These are phyloP conservation scores for Umbelopsis ramanniana DNA, from an alignment of 192 early-diverging fungal genomes.

Conservation along the genomic window DNA sequence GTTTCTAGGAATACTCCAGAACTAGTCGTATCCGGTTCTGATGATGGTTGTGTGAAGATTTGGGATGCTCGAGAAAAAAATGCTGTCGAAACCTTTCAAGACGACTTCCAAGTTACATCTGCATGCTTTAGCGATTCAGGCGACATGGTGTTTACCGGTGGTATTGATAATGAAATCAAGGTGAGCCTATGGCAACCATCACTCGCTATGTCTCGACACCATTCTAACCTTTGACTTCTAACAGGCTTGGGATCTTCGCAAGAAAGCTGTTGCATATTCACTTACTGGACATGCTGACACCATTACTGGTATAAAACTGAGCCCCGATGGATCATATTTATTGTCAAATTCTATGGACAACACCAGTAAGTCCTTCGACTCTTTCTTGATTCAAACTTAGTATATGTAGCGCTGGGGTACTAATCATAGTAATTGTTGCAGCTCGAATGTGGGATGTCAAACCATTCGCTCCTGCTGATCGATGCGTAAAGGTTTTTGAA, in stretches of 20 bases:
- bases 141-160: conserved; percentile 79
- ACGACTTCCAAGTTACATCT: conserved; percentile 77
- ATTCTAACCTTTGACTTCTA: conserved; percentile 1
- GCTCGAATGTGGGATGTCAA: conserved; percentile 95
- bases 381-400: background rate
- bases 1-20: conserved; percentile 73
- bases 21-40: conserved; percentile 79
- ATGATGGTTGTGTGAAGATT: conserved; percentile 80
- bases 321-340: conserved; percentile 83
- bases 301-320: conserved; percentile 82
- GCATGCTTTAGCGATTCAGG: conserved; percentile 76
- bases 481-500: conserved; percentile 81
- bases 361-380: conserved; percentile 45
- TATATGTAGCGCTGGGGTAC: no score
- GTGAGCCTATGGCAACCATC: conserved; percentile 32
- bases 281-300: conserved; percentile 89
- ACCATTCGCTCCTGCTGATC: conserved; percentile 76
- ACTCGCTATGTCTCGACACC: background rate
- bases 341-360: conserved; percentile 94
- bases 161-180: conserved; percentile 89
- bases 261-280: conserved; percentile 61
- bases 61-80: conserved; percentile 76
- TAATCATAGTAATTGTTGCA: background rate
- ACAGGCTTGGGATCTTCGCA: conserved; percentile 89
- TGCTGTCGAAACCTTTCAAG: conserved; percentile 61